These are phyloP conservation scores for Fusarium udum DNA, from an alignment of 2,329 filamentous ascomycete genomes.

Conservation along the genomic window DNA sequence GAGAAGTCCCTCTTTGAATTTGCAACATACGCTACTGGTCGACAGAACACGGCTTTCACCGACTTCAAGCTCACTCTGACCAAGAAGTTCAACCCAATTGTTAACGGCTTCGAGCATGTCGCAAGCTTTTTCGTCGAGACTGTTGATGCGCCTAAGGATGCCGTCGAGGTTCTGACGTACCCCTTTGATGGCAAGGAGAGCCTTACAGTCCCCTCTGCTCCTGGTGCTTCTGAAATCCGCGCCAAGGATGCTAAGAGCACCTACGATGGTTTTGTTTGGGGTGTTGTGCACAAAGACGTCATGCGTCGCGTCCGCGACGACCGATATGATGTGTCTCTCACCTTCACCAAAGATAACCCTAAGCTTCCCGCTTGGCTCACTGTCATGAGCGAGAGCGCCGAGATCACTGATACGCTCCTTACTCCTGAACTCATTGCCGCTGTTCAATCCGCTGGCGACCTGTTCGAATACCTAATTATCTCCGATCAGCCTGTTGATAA, in stretches of 20 bases:
- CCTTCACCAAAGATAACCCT: constrained; percentile 88
- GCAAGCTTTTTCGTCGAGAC: constrained; percentile 84
- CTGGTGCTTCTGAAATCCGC: constrained; percentile 64
- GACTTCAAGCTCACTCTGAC: constrained; percentile 84
- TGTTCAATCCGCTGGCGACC: constrained; percentile 78
- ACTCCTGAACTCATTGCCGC: constrained; percentile 88
- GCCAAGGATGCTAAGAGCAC: constrained; percentile 69
- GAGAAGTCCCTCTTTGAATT: constrained; percentile 91
- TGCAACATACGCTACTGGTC: constrained; percentile 85
- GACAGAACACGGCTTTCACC: constrained; percentile 91
- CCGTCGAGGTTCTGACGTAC: constrained; percentile 80
- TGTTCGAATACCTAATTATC: constrained; percentile 85
- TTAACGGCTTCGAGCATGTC: constrained; percentile 68
- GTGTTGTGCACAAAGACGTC: constrained; percentile 90
- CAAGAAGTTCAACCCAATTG: constrained; percentile 86
- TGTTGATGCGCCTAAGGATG: constrained; percentile 74
- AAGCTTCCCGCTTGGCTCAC: constrained; percentile 92
- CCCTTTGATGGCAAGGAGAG: constrained; percentile 93
- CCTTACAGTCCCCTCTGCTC: constrained; percentile 73
- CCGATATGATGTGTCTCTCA: constrained; percentile 93
- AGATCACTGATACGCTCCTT: constrained; percentile 87
- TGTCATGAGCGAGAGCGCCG: constrained; percentile 96
- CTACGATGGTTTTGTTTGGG: constrained; percentile 94
- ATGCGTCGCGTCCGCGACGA: constrained; percentile 93
- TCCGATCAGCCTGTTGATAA: constrained; percentile 90